Evolutionary conservation across 495 filamentous ascomycete genomes (phyloP), one percentile per base, ranked within the genome.

Genomic region (Penicillium crystallinum): DNA sequence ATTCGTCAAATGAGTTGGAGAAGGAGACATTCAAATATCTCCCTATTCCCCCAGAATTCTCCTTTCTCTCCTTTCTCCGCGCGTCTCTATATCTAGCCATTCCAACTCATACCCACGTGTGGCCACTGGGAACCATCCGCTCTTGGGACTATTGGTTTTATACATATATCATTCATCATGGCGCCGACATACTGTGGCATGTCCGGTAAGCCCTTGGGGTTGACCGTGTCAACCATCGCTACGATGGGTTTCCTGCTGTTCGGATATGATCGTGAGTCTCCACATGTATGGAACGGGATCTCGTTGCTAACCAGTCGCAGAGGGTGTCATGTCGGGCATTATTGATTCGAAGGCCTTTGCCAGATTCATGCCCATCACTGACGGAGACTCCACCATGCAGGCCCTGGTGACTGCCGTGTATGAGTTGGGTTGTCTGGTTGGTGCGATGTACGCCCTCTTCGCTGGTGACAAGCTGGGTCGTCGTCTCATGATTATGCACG

Each of bases 351-450:
- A 75, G 0, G 79, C 80, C 9, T 95, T 95, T 73, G 85, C 84
- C 66, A 57, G 79, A 23, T 74, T 84, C 14, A 90, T 92, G 60
- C 79, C 81, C 11, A 82, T 82, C 36, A 87, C 86, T 1, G 76
- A 76, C 43, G 69, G 76, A 56, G 74, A 90, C 59, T 69, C 82
- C 5, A 84, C 83, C 1, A 89, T 89, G 81, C 87, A 91, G 64
- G 89, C 86, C 25, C 73, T 88, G 17, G 85, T 92, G 12, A 92
- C 89, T 2, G 86, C 89, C 3, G 88, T 95, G 37, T 93, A 91
- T 63, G 88, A 91, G 59, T 77, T 91, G 33, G 89, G 73, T 52
- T 91, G 89, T 70, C 68, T 92, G 15, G 63, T 80, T 9, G 89
- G 89, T 35, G 87, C 89, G 39, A 79, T 91, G 47, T 82, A 82